Evolutionary conservation across 306 rosid species (phyloP).

Genomic region (Cucumis sativus): Cucumber_9930_V3 NC_026660.2:2165001-2165500

Average conservation of each 20-base stretch:
- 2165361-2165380: slow-evolving; percentile 51
- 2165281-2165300: slow-evolving; percentile 19
- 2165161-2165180: slow-evolving; percentile 29
- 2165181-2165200: slow-evolving; percentile 20
- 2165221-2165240: slow-evolving; percentile 22
- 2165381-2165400: slow-evolving; percentile 54
- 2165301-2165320: slow-evolving; percentile 49
- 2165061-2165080: slow-evolving; percentile 59
- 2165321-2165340: slow-evolving; percentile 60
- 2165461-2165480: not conserved
- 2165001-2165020: slow-evolving; percentile 50
- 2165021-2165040: slow-evolving; percentile 55
- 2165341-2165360: slow-evolving; percentile 40
- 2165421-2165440: slow-evolving; percentile 5
- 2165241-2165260: not conserved
- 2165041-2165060: slow-evolving; percentile 12
- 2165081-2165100: slow-evolving; percentile 68
- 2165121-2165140: slow-evolving; percentile 52
- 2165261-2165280: not conserved
- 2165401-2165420: slow-evolving; percentile 40
- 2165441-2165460: not conserved
- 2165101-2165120: slow-evolving; percentile 81
- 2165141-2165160: slow-evolving; percentile 28
- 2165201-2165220: slow-evolving; percentile 16
- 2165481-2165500: slow-evolving; percentile 24